Evolutionary conservation across 2,329 filamentous ascomycete species (phyloP).

Genomic region (Clonostachys byssicola): DNA sequence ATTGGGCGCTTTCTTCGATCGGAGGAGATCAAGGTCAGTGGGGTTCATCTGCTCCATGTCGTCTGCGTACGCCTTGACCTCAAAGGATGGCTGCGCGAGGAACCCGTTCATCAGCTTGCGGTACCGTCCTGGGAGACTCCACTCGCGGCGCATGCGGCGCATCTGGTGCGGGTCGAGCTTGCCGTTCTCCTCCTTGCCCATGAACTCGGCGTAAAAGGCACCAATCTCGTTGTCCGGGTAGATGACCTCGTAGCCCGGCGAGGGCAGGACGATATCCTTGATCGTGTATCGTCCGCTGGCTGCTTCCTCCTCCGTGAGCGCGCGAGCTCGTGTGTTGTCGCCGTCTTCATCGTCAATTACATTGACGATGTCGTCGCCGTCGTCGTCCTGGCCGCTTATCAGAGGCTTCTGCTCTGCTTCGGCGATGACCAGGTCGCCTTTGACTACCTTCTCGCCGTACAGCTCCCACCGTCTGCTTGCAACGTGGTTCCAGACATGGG

Average conservation of each 20-base stretch:
- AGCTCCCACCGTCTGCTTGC: slow-evolving; percentile 76
- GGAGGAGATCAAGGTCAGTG: slow-evolving; percentile 75
- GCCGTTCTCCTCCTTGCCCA: slow-evolving; percentile 76
- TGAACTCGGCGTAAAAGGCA: slow-evolving; percentile 81
- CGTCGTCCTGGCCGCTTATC: slow-evolving; percentile 57
- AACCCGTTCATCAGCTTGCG: slow-evolving; percentile 77
- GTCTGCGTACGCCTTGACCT: slow-evolving; percentile 65
- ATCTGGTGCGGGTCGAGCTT: slow-evolving; percentile 79
- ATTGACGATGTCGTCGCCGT: slow-evolving; percentile 42
- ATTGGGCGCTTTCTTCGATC: slow-evolving; percentile 23
- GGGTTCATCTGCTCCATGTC: slow-evolving; percentile 81
- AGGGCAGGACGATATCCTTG: slow-evolving; percentile 85
- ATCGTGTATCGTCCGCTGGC: slow-evolving; percentile 73
- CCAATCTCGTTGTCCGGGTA: slow-evolving; percentile 84
- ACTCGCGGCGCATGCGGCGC: slow-evolving; percentile 80
- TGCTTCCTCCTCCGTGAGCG: slow-evolving; percentile 74
- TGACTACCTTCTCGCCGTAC: slow-evolving; percentile 69
- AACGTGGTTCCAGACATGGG: slow-evolving; percentile 86
- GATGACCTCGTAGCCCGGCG: slow-evolving; percentile 84
- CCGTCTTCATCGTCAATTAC: slow-evolving; percentile 28
- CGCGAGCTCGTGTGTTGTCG: slow-evolving; percentile 55
- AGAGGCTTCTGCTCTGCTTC: slow-evolving; percentile 30
- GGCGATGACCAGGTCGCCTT: slow-evolving; percentile 77
- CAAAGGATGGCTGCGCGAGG: slow-evolving; percentile 53
- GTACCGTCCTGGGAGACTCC: slow-evolving; percentile 85